These are phyloP conservation scores for Talaromyces sp. DNA, from an alignment of 2,329 filamentous ascomycete species.

Conservation along the genomic window DNA sequence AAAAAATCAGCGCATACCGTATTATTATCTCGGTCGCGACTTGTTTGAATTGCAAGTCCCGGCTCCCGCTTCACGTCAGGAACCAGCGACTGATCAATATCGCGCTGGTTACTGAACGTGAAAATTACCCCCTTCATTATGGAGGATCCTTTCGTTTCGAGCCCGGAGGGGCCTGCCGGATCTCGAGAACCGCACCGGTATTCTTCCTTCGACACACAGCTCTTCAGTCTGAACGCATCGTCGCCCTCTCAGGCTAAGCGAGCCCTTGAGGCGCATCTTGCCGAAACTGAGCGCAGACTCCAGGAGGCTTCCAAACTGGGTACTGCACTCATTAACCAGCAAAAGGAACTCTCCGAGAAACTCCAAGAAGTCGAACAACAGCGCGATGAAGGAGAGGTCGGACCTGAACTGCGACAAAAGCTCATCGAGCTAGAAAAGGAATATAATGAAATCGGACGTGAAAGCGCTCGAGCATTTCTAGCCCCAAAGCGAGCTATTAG, in stretches of 20 bases:
- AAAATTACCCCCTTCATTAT: constrained; percentile 20
- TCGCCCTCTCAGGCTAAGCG: constrained; percentile 84
- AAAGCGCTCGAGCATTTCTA: constrained; percentile 83
- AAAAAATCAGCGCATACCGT: not conserved
- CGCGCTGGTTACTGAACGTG: constrained; percentile 13
- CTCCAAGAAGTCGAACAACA: constrained; percentile 79
- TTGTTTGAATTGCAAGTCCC: not conserved
- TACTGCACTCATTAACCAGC: constrained; percentile 79
- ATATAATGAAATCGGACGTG: constrained; percentile 87
- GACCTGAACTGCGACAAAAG: constrained; percentile 74
- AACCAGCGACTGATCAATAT: constrained; percentile 10
- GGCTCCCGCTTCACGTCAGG: constrained; percentile 8
- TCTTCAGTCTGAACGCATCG: constrained; percentile 73
- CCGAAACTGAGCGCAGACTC: constrained; percentile 85
- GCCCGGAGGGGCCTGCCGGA: constrained; percentile 36
- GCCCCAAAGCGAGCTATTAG: constrained; percentile 73
- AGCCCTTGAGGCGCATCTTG: constrained; percentile 83
- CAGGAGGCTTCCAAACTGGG: constrained; percentile 88
- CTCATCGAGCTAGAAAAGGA: constrained; percentile 86
- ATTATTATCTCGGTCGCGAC: not conserved
- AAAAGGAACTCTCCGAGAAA: constrained; percentile 73
- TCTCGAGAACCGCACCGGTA: constrained; percentile 59
- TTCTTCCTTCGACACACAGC: constrained; percentile 74
- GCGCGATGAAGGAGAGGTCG: constrained; percentile 70
- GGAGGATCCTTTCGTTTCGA: constrained; percentile 57